These are phyloP conservation scores for Flaveria brownii DNA, from an alignment of 129 eudicot species.

Conservation along the genomic window DNA sequence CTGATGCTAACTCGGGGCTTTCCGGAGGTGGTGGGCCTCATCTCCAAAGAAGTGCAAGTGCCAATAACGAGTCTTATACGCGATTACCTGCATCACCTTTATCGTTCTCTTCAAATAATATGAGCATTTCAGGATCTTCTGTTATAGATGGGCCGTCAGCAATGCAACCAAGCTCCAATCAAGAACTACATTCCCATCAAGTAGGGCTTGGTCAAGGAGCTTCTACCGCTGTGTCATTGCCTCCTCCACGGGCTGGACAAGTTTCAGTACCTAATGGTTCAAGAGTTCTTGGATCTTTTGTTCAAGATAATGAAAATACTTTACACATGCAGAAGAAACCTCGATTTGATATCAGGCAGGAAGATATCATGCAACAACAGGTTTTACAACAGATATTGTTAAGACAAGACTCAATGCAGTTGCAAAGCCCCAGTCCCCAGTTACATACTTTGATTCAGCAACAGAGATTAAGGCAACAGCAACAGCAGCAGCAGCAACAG, in stretches of 20 bases:
- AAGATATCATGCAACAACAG: conserved; percentile 75
- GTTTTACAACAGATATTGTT: conserved; percentile 73
- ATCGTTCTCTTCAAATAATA: conserved; percentile 82
- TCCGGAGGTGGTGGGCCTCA: conserved; percentile 73
- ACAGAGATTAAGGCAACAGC: conserved; percentile 75
- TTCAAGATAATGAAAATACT: conserved; percentile 52
- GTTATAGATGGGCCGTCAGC: conserved; percentile 65
- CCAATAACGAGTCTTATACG: conserved; percentile 70
- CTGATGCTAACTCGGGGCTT: conserved; percentile 93
- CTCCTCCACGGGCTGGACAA: conserved; percentile 57
- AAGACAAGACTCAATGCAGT: conserved; percentile 75
- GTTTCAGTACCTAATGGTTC: conserved; percentile 54
- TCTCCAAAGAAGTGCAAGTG: conserved; percentile 88
- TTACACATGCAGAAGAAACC: conserved; percentile 91
- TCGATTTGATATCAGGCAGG: conserved; percentile 79
- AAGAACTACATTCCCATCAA: conserved; percentile 55
- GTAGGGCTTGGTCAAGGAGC: conserved; percentile 58
- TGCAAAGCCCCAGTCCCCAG: conserved; percentile 77
- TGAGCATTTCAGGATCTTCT: conserved; percentile 82
- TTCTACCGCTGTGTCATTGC: conserved; percentile 60
- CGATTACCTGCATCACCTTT: conserved; percentile 88
- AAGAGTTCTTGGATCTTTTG: conserved; percentile 54
- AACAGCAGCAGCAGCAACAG: conserved; percentile 32
- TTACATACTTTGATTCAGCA: conserved; percentile 74
- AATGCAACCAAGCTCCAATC: conserved; percentile 60